Conservation (phyloP, 2,329 filamentous ascomycete genomes). For the Cryphonectria parasitica region DNA sequence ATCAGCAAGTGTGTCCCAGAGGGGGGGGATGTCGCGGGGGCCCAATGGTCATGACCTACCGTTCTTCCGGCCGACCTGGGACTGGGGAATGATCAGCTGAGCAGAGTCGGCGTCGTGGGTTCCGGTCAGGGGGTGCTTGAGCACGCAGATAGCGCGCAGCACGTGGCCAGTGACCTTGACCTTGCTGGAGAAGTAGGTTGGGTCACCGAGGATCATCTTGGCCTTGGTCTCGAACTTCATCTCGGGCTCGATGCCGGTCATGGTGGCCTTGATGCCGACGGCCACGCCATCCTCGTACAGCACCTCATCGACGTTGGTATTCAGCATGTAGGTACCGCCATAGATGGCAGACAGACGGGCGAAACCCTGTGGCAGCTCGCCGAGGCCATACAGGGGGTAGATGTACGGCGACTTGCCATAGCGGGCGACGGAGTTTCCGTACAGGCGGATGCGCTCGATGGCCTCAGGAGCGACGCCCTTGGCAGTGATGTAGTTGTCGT, state of each 20-base stretch:
- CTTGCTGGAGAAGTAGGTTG: constrained; percentile 94
- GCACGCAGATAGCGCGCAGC: constrained; percentile 94
- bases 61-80: constrained; percentile 94
- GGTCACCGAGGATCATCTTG: constrained; percentile 94
- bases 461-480: constrained; percentile 78
- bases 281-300: constrained; percentile 83
- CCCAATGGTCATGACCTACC: constrained; percentile 58
- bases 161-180: constrained; percentile 86
- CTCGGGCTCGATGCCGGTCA: constrained; percentile 80
- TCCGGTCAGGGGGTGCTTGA: constrained; percentile 91
- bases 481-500: constrained; percentile 81
- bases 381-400: constrained; percentile 96
- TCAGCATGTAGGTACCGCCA: constrained; percentile 99
- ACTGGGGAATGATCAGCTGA: constrained; percentile 97
- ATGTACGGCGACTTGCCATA: constrained; percentile 99
- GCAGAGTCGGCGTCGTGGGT: constrained; percentile 87
- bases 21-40: background rate
- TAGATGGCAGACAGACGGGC: constrained; percentile 98
- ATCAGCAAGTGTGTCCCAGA: constrained; percentile 10
- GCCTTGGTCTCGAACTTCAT: constrained; percentile 97
- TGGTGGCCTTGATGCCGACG: constrained; percentile 95
- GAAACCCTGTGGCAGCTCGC: constrained; percentile 96
- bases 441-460: constrained; percentile 90
- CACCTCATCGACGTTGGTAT: constrained; percentile 90
- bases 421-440: constrained; percentile 95